Conservation (phyloP, 23 red algal species). For the Pyropia yezoensis region DNA sequence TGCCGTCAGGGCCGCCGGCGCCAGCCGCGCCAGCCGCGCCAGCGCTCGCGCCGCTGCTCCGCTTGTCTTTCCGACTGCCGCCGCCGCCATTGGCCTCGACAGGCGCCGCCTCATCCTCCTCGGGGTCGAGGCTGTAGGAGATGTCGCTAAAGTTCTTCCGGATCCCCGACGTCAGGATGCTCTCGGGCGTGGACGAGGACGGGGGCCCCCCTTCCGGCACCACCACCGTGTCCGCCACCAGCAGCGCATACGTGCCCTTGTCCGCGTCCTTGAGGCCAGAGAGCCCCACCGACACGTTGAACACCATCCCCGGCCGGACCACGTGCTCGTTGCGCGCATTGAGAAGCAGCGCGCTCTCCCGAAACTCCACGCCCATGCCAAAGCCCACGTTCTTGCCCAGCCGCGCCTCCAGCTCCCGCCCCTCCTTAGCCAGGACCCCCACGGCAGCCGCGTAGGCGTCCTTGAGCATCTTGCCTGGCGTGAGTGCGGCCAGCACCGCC, state of each 20-base stretch:
- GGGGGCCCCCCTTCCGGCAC: slow-evolving; percentile 29
- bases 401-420: slow-evolving; percentile 5
- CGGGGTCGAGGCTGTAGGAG: slow-evolving; percentile 51
- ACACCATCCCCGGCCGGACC: slow-evolving; percentile 82
- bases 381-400: slow-evolving; percentile 85
- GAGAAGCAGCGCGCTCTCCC: slow-evolving; percentile 70
- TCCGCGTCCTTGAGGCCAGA: slow-evolving; percentile 53
- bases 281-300: slow-evolving; percentile 74
- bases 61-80: too few species aligned
- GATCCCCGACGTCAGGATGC: slow-evolving; percentile 47
- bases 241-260: slow-evolving; percentile 71
- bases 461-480: slow-evolving; percentile 42
- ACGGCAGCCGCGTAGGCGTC: slow-evolving; percentile 60
- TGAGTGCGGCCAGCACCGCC: slow-evolving; percentile 47
- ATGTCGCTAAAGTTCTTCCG: slow-evolving; percentile 69
- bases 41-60: slow-evolving; percentile 16
- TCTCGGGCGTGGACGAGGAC: background rate
- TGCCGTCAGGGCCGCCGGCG: slow-evolving; percentile 6
- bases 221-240: slow-evolving; percentile 83
- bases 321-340: slow-evolving; percentile 76
- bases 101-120: slow-evolving; percentile 56
- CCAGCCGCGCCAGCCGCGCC: slow-evolving; percentile 11
- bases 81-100: slow-evolving; percentile 3
- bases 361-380: slow-evolving; percentile 92
- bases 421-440: slow-evolving; percentile 8